A percentile compares a stretch with the other conserved stretches of the same genome.
phyloP scores from a whole-genome alignment of 2,329 filamentous ascomycete species.

The Aspergillus bombycis region DNA sequence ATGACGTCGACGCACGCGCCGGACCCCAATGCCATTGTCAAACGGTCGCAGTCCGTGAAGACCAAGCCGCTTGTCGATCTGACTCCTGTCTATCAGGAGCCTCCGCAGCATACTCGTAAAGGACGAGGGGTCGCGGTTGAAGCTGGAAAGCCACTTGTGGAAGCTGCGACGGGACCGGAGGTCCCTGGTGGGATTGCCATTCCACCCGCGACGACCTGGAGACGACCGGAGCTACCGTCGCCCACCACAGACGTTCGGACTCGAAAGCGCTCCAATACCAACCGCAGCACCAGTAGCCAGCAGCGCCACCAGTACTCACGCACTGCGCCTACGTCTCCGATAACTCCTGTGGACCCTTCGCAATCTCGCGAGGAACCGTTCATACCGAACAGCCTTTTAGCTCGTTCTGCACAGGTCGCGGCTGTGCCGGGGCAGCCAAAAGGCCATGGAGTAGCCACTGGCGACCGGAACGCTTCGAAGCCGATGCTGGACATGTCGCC shows the following conservation, averaged over 20 bases:
- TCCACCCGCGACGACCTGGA: constrained; percentile 45
- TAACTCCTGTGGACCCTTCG: constrained; percentile 14
- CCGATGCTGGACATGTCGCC: constrained; percentile 49
- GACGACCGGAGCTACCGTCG: constrained; percentile 31
- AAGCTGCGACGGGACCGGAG: constrained; percentile 47
- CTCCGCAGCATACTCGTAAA: constrained; percentile 51
- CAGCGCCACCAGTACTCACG: constrained; percentile 13
- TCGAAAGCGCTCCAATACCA: constrained; percentile 40
- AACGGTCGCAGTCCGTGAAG: constrained; percentile 50
- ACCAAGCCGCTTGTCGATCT: constrained; percentile 70
- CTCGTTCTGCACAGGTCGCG: constrained; percentile 27
- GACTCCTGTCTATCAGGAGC: constrained; percentile 65
- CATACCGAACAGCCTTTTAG: constrained; percentile 42
- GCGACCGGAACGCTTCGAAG: constrained; percentile 41
- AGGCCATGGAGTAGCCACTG: constrained; percentile 46
- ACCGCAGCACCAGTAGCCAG: constrained; percentile 30
- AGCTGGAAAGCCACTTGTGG: constrained; percentile 42
- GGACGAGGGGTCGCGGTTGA: constrained; percentile 49
- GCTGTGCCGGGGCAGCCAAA: constrained; percentile 22
- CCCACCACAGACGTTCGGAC: constrained; percentile 17
- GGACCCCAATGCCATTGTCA: constrained; percentile 35
- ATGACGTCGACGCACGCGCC: constrained; percentile 32
- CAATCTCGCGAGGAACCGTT: constrained; percentile 31
- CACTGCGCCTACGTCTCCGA: constrained; percentile 15
- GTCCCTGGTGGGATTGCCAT: constrained; percentile 36